Evolutionary conservation across 768 basidiomycete genomes (phyloP).

Genomic region (Termitomyces heimii): DNA sequence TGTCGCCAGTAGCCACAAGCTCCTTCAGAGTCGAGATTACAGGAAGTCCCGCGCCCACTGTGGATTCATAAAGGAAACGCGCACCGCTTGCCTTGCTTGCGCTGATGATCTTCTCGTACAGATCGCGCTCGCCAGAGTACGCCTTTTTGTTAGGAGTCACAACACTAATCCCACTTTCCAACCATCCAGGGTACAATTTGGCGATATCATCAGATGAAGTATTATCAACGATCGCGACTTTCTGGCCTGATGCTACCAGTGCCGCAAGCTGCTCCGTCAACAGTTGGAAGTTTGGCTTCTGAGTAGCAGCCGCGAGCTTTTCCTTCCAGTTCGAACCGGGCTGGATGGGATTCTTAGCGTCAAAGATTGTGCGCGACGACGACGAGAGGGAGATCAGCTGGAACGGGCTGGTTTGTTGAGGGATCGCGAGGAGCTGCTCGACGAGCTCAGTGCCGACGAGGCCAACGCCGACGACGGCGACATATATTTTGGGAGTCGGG

Average conservation of each 20-base stretch:
- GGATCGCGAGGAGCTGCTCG: conserved; percentile 67
- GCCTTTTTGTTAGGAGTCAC: conserved; percentile 99
- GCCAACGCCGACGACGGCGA: conserved; percentile 88
- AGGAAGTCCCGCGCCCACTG: conserved; percentile 94
- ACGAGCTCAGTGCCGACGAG: conserved; percentile 90
- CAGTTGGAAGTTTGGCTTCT: conserved; percentile 42
- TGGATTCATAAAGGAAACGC: conserved; percentile 80
- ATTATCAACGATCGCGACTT: conserved; percentile 82
- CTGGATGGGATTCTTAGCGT: conserved; percentile 35
- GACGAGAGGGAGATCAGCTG: conserved; percentile 65
- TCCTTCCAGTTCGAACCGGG: conserved; percentile 31
- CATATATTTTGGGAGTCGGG: conserved; percentile 27
- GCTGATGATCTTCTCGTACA: conserved; percentile 65
- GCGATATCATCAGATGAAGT: conserved; percentile 85
- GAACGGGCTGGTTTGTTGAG: conserved; percentile 49
- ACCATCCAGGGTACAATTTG: conserved; percentile 71
- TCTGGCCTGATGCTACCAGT: conserved; percentile 40
- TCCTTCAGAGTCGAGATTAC: conserved; percentile 91
- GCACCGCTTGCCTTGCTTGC: conserved; percentile 56
- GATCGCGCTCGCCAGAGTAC: conserved; percentile 61
- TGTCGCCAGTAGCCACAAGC: conserved; percentile 87
- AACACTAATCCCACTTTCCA: conserved; percentile 75
- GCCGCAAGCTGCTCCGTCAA: conserved; percentile 40
- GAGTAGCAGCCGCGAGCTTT: conserved; percentile 29
- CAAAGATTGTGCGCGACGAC: conserved; percentile 55